A percentile compares a stretch with the other conserved stretches of the same genome.
Evolutionary conservation across 1,284 basidiomycete species (phyloP).

Genomic region (Grifola frondosa): DNA sequence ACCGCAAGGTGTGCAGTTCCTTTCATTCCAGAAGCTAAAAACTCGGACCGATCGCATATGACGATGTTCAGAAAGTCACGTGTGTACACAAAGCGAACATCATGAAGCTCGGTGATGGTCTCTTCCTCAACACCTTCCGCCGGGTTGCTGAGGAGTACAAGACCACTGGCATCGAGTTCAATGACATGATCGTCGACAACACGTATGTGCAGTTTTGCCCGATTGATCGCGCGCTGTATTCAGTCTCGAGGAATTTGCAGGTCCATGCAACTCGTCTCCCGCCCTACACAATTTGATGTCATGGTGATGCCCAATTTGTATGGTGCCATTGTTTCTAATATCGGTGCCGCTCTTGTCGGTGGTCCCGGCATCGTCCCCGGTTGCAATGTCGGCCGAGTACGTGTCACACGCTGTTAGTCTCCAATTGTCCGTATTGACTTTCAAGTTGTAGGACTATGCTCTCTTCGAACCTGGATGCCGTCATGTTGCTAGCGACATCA

Average conservation of each 20-base stretch:
- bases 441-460: slow-evolving; percentile 77
- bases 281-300: slow-evolving; percentile 95
- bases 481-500: slow-evolving; percentile 97
- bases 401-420: slow-evolving; percentile 25
- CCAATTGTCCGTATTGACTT: slow-evolving; percentile 6
- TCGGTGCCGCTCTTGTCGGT: slow-evolving; percentile 97
- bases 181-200: slow-evolving; percentile 99
- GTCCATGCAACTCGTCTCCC: slow-evolving; percentile 98
- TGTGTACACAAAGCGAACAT: slow-evolving; percentile 99
- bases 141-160: slow-evolving; percentile 95
- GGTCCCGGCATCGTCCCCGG: slow-evolving; percentile 98
- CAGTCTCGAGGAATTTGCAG: too few species aligned
- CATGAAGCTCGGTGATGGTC: slow-evolving; percentile 99
- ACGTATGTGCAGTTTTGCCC: slow-evolving; percentile 54
- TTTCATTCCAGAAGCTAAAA: too few species aligned
- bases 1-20: slow-evolving; percentile 77
- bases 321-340: slow-evolving; percentile 98
- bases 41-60: too few species aligned
- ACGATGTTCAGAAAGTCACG: slow-evolving; percentile 85
- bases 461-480: slow-evolving; percentile 99
- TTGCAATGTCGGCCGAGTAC: slow-evolving; percentile 93
- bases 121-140: slow-evolving; percentile 99
- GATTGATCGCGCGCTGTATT: too few species aligned
- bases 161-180: slow-evolving; percentile 87
- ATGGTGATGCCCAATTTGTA: slow-evolving; percentile 99